Evolutionary conservation across 768 basidiomycete genomes (phyloP), one percentile per base, ranked within the genome.

Genomic region (Plicaturopsis crispa): DNA sequence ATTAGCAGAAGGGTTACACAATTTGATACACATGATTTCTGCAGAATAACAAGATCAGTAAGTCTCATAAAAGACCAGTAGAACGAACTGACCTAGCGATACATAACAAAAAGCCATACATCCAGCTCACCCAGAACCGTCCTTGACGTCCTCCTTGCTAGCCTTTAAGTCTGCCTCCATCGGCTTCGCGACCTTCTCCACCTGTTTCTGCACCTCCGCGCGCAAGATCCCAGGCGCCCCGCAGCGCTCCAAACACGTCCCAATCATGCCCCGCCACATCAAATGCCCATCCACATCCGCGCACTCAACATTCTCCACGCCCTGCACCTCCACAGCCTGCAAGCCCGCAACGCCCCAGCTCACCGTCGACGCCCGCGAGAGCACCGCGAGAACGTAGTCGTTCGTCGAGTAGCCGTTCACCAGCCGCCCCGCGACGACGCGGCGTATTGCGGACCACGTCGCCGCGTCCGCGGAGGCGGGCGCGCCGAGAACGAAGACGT

Each of bases 381-480:
- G 59, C 17, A 76, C 62, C 10, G 69, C 73, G 34, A 79, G 60
- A 18, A 78, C 63, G 51, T 75, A 78, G 48, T 78, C 75, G 23
- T 69, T 52, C 39, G 47, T 53, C 13, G 67, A 62, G 51, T 73
- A 76, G 3, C 70, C 73, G 48, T 79, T 78, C 17, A 77, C 70
- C 6, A 77, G 48, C 24, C 75, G 56, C 11, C 75, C 75, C 5
- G 67, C 54, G 8, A 69, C 72, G 30, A 77, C 55, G 5, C 73
- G 58, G 2, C 75, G 63, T 14, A 70, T 60, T 20, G 63, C 55
- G 1, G 67, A 41, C 76, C 76, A 79, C 10, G 57, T 46, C 4
- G 40, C 47, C 13, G 52, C 44, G 42, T 72, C 66, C 5, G 61
- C 60, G 6, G 69, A 48, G 2, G 62, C 57, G 2, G 77, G 75